Percentiles rank a stretch among this genome's conserved stretches.
Evolutionary conservation across 148 eudicot species (phyloP).

Genomic region (Beta vulgaris): DNA sequence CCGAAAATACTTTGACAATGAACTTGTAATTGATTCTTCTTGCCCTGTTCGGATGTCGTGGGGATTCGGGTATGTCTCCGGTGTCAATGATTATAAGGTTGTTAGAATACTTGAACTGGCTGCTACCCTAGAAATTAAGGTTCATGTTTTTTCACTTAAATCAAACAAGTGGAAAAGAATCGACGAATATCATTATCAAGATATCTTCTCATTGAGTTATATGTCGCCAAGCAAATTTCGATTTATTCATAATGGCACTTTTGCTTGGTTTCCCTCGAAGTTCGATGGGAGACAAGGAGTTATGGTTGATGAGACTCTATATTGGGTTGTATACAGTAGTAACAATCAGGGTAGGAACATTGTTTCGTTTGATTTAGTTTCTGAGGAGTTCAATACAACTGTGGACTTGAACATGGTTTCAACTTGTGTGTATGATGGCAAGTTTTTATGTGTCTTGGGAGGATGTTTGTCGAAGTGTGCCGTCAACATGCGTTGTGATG

Average conservation of each 20-base stretch:
- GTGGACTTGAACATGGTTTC: neutral
- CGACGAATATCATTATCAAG: neutral
- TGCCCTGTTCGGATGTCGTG: neutral
- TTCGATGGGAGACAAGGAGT: neutral
- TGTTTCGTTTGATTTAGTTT: conserved; percentile 14
- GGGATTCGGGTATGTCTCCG: conserved; percentile 19
- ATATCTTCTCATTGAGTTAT: neutral
- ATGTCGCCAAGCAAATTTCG: neutral
- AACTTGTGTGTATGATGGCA: neutral
- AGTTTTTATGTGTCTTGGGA: conserved; percentile 8
- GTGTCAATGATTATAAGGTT: conserved; percentile 11
- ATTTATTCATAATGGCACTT: neutral
- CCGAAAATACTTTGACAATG: neutral
- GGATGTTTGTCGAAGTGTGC: conserved; percentile 7
- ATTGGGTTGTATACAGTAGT: conserved; percentile 8
- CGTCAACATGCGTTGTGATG: neutral
- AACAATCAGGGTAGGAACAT: neutral
- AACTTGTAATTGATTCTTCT: neutral
- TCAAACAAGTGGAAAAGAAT: conserved; percentile 10
- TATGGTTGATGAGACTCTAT: neutral
- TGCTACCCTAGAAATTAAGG: neutral
- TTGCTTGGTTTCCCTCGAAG: neutral
- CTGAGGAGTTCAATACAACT: neutral
- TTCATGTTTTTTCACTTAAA: conserved; percentile 14
- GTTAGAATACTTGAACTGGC: conserved; percentile 3